These are phyloP conservation scores for Penicillium capsulatum DNA, from an alignment of 2,329 filamentous ascomycete genomes.

Conservation along the genomic window DNA sequence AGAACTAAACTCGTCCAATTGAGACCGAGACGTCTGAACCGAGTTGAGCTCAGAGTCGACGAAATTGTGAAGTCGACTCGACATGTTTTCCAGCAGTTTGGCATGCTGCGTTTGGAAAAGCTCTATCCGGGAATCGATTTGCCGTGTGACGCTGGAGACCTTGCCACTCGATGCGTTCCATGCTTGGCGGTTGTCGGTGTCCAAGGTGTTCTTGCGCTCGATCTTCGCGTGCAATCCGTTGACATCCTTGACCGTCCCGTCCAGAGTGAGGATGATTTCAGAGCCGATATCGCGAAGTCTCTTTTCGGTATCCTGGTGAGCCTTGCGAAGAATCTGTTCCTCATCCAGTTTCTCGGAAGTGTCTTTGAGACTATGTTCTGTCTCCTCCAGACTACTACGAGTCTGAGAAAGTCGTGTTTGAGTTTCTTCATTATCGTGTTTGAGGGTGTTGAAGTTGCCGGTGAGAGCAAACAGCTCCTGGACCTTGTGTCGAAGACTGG, in stretches of 20 bases:
- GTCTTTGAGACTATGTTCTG: constrained; percentile 73
- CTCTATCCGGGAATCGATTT: constrained; percentile 71
- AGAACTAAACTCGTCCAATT: constrained; percentile 65
- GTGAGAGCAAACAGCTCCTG: constrained; percentile 86
- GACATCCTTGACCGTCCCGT: constrained; percentile 74
- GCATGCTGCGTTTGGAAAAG: constrained; percentile 70
- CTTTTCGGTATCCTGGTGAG: constrained; percentile 79
- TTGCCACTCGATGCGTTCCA: constrained; percentile 75
- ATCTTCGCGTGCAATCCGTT: constrained; percentile 81
- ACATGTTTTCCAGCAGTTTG: constrained; percentile 63
- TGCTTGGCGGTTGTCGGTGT: constrained; percentile 69
- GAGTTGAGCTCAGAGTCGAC: constrained; percentile 70
- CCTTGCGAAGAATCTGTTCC: constrained; percentile 73
- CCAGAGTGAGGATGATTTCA: constrained; percentile 72
- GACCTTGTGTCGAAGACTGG: constrained; percentile 84
- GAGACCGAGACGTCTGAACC: constrained; percentile 63
- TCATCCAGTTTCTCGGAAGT: constrained; percentile 74
- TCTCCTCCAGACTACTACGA: constrained; percentile 76
- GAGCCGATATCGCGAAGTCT: constrained; percentile 69
- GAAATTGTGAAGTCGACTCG: constrained; percentile 69
- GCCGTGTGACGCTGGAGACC: constrained; percentile 69
- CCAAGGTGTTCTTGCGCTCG: constrained; percentile 76
- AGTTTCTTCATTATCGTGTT: constrained; percentile 82
- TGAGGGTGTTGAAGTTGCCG: constrained; percentile 79
- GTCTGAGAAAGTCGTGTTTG: constrained; percentile 70